Conservation (phyloP, 371 early-diverging fungal genomes). For the Lichtheimia ramosa region DNA sequence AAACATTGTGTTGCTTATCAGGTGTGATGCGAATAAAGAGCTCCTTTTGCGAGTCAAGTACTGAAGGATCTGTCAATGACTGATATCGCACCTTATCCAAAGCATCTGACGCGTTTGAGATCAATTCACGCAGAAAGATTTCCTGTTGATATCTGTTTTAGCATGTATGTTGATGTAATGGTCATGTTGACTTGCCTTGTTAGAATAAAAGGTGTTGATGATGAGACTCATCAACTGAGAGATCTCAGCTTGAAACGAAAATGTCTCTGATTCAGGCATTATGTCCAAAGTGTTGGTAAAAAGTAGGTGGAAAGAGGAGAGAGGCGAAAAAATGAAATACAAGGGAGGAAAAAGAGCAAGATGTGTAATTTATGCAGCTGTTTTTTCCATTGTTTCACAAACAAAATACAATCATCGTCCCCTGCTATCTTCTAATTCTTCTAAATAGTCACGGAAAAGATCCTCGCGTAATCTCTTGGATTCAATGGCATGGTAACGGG, state of each 20-base stretch:
- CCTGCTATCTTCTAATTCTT: slow-evolving; percentile 13
- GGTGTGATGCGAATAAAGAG: slow-evolving; percentile 66
- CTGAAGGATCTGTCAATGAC: slow-evolving; percentile 57
- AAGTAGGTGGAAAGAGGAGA: neutral
- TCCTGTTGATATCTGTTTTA: slow-evolving; percentile 45
- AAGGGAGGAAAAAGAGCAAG: neutral
- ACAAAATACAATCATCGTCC: neutral
- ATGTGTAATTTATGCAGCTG: neutral
- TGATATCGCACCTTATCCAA: slow-evolving; percentile 80
- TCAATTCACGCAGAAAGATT: slow-evolving; percentile 85
- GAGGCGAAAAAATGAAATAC: neutral
- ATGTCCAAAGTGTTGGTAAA: neutral
- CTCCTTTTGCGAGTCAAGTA: slow-evolving; percentile 53
- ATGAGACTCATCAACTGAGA: slow-evolving; percentile 94
- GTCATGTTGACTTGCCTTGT: slow-evolving; percentile 33
- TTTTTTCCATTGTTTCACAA: slow-evolving; percentile 2
- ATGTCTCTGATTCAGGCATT: slow-evolving; percentile 59
- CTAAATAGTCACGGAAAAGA: slow-evolving; percentile 60
- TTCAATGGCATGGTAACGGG: slow-evolving; percentile 55
- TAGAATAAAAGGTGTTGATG: slow-evolving; percentile 57
- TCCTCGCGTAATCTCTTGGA: slow-evolving; percentile 61
- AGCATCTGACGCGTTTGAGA: slow-evolving; percentile 89
- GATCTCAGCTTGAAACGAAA: slow-evolving; percentile 92
- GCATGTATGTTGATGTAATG: neutral
- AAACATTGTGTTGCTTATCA: slow-evolving; percentile 57